Evolutionary conservation across 2,329 filamentous ascomycete genomes (phyloP).

Genomic region (Colletotrichum sp.): DNA sequence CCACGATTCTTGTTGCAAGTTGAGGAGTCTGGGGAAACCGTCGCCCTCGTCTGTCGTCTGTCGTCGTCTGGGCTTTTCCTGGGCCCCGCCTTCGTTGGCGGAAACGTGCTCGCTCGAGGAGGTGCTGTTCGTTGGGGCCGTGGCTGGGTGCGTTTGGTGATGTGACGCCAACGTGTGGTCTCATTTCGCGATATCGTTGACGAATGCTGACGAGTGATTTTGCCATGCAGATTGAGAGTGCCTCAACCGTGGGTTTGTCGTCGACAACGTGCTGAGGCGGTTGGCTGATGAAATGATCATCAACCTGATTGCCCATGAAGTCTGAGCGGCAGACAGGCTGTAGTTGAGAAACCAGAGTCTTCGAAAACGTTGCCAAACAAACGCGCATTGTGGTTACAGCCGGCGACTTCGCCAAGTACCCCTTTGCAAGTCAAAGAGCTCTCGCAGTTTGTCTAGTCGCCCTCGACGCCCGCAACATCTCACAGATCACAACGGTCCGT

Average conservation of each 20-base stretch:
- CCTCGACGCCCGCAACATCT: not conserved
- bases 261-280: not conserved
- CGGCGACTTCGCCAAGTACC: not conserved
- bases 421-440: not conserved
- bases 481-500: not conserved
- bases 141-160: not conserved
- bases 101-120: conserved; percentile 3
- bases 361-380: not conserved
- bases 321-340: not conserved
- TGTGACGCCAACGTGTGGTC: not conserved
- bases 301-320: not conserved
- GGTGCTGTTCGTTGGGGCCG: not conserved
- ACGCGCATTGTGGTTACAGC: not conserved
- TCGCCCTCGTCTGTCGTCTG: not conserved
- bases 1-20: conserved; percentile 3
- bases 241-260: not conserved
- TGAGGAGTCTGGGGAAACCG: not conserved
- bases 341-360: not conserved
- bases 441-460: not conserved
- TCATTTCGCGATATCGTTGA: not conserved
- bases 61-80: not conserved
- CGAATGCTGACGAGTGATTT: not conserved
- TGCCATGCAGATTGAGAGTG: not conserved
- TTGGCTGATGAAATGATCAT: not conserved
- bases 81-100: not conserved